These are phyloP conservation scores for Cladosporium austrohemisphaericum DNA, from an alignment of 2,329 filamentous ascomycete species.

Conservation along the genomic window DNA sequence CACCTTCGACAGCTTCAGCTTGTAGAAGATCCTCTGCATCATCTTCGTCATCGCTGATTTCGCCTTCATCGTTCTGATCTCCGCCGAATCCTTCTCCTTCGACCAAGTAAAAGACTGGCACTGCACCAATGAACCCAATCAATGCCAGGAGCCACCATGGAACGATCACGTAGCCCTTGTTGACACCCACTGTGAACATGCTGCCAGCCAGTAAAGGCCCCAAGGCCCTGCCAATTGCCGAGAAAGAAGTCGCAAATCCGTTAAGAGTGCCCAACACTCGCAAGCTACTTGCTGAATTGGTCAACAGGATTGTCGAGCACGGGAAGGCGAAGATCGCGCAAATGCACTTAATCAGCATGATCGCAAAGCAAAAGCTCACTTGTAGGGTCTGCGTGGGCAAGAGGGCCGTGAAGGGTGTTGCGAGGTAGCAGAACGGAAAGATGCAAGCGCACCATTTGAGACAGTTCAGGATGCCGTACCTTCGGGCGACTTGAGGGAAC, in stretches of 20 bases:
- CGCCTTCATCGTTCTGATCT: slow-evolving; percentile 34
- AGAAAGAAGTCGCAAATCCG: slow-evolving; percentile 79
- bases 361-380: slow-evolving; percentile 56
- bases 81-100: slow-evolving; percentile 65
- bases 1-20: slow-evolving; percentile 21
- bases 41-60: slow-evolving; percentile 36
- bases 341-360: slow-evolving; percentile 72
- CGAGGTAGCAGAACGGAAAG: slow-evolving; percentile 71
- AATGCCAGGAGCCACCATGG: slow-evolving; percentile 76
- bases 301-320: slow-evolving; percentile 82
- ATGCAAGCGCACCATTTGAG: slow-evolving; percentile 63
- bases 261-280: slow-evolving; percentile 82
- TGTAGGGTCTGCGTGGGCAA: slow-evolving; percentile 50
- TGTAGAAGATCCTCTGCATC: slow-evolving; percentile 22
- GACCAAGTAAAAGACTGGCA: slow-evolving; percentile 70
- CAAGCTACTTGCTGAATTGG: slow-evolving; percentile 75
- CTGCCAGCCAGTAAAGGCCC: slow-evolving; percentile 73
- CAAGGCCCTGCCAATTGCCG: slow-evolving; percentile 71
- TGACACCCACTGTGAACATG: slow-evolving; percentile 72
- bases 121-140: slow-evolving; percentile 60
- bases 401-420: slow-evolving; percentile 78
- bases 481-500: slow-evolving; percentile 71
- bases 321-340: slow-evolving; percentile 83
- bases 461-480: slow-evolving; percentile 70
- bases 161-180: slow-evolving; percentile 69